Percentiles rank a stretch among this genome's conserved stretches.
Conservation (phyloP, 768 basidiomycete species). For the Rhodocollybia butyracea region DNA sequence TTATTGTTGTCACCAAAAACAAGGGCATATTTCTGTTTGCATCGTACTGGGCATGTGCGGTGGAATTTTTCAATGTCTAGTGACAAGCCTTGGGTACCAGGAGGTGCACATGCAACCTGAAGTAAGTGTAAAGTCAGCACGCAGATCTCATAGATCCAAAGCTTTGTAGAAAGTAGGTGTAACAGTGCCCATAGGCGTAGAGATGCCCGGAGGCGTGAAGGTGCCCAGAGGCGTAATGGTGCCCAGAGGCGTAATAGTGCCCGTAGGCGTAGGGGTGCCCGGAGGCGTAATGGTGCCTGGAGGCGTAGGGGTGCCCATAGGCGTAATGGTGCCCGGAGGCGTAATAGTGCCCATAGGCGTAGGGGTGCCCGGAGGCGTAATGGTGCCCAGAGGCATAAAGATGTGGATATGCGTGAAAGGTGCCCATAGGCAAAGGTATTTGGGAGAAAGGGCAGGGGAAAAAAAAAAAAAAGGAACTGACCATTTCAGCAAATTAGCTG, state of each 20-base stretch:
- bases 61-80: slow-evolving; percentile 14
- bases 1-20: slow-evolving; percentile 4
- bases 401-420: not conserved
- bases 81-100: slow-evolving; percentile 8
- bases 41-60: slow-evolving; percentile 26
- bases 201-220: no score
- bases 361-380: no score
- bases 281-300: no score
- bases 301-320: no score
- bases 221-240: no score
- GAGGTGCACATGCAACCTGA: slow-evolving; percentile 12
- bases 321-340: no score
- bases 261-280: no score
- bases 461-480: not conserved
- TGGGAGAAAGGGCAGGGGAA: not conserved
- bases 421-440: not conserved
- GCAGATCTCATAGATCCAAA: not conserved
- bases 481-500: slow-evolving; percentile 7
- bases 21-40: slow-evolving; percentile 11
- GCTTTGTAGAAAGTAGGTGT: not conserved
- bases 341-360: no score
- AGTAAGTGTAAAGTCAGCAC: not conserved
- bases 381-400: not conserved
- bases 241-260: no score
- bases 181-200: not conserved